Evolutionary conservation across 2,329 filamentous ascomycete genomes (phyloP).

Genomic region (Diaporthe citriasiana): DNA sequence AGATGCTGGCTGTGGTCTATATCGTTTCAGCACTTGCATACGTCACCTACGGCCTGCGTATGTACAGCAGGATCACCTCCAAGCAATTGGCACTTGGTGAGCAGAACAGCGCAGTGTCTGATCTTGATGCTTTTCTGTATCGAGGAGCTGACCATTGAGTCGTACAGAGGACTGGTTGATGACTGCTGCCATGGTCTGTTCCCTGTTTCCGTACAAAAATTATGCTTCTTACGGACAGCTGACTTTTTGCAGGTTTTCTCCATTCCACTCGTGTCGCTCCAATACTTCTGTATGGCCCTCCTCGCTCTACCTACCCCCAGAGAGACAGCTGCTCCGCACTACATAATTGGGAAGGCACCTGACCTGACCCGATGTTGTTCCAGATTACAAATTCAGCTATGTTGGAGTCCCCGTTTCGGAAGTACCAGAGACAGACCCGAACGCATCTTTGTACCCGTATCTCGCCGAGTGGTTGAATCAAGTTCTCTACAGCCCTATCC

Average conservation of each 20-base stretch:
- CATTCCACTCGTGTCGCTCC: not conserved
- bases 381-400: constrained; percentile 17
- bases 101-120: not conserved
- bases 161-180: constrained; percentile 10
- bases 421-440: not conserved
- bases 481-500: constrained; percentile 1
- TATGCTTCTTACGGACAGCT: no score
- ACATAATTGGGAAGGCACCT: no score
- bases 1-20: constrained; percentile 6
- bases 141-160: not conserved
- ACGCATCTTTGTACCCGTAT: no score
- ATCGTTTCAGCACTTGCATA: constrained; percentile 1
- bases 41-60: constrained; percentile 1
- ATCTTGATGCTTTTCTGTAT: accelerated
- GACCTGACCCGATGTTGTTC: not conserved
- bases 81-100: constrained; percentile 15
- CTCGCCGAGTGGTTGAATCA: not conserved
- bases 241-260: not conserved
- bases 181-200: constrained; percentile 2
- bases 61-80: constrained; percentile 1
- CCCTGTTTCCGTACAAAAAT: accelerated
- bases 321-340: not conserved
- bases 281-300: not conserved
- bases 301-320: accelerated
- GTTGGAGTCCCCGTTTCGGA: not conserved